Base-by-base conservation (phyloP, 768 basidiomycete species). In the Boletales sp. region DNA sequence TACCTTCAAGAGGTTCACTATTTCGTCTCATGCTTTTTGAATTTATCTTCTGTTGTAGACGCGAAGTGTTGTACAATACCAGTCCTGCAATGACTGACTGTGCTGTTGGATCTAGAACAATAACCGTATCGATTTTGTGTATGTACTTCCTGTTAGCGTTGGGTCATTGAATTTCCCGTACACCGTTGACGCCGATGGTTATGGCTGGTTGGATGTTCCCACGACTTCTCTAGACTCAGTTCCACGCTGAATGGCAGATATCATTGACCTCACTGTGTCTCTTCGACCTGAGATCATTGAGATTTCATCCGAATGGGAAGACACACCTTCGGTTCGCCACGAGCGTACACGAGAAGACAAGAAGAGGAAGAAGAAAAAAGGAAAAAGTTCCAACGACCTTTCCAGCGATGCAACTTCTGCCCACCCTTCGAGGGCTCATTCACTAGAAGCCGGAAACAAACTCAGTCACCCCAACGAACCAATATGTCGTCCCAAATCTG, bases 1-100 rank as follows among this genome's bases (percentile, higher is more conserved):
- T 67, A 88, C 86, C 15, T 88, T 88, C 77, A 88, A 88, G 68
- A 76, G 87, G 30, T 88, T 88, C 70, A 75, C 75, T 21, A 72
- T 86, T 31, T 82, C 84, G 31, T 83, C 79, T 31, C 74, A 77
- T 38, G 79, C 74, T 13, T 79, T 79, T 61, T 80, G 55, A 68
- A 45, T 37, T 5, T 35, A 37, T 41, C 6, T 5, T 31, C 30
- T 37, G 44, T 18, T 50, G 44, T 50, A 19, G 46, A 44, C 31
- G 18, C 4, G 14, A 45, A 43, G 35, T 46, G 41, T 40, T 41
- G 31, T 45, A 28, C 14, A 28, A 41, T 18, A 41, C 21, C 33
- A 11, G 31, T 18, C 17, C 32, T 10, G 35, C 19, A 8, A n/a
- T 37, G 28, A 28, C 25, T 7, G 25, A 6, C 25, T 28, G 25